Conservation (phyloP, 495 filamentous ascomycete species). For the Evernia prunastri region DNA sequence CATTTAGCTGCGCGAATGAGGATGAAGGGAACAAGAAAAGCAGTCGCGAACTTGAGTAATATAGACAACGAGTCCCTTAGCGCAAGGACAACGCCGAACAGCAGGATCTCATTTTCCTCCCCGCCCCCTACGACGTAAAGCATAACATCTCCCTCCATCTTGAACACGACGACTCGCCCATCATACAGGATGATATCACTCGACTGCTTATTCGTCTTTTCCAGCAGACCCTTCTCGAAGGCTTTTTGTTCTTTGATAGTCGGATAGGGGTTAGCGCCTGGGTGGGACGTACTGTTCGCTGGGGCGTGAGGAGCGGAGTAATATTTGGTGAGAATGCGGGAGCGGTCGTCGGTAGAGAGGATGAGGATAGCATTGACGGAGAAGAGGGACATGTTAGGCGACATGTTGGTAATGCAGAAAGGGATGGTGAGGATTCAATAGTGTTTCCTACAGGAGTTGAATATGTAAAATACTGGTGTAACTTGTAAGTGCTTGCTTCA, state of each 20-base stretch:
- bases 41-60: constrained; percentile 70
- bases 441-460: not conserved
- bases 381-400: constrained; percentile 72
- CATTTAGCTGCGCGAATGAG: constrained; percentile 8
- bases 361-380: constrained; percentile 89
- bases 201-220: constrained; percentile 93
- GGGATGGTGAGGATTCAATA: not conserved
- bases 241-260: constrained; percentile 86
- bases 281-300: constrained; percentile 46
- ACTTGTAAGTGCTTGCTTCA: not conserved
- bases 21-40: constrained; percentile 3
- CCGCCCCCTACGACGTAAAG: constrained; percentile 87
- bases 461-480: not conserved
- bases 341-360: constrained; percentile 79
- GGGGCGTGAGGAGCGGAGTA: constrained; percentile 80
- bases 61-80: constrained; percentile 84
- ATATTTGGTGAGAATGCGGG: constrained; percentile 92
- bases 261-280: constrained; percentile 73
- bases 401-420: constrained; percentile 32
- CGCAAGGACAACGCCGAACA: constrained; percentile 88
- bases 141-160: constrained; percentile 95
- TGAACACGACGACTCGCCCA: constrained; percentile 90
- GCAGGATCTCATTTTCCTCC: constrained; percentile 93
- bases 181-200: constrained; percentile 96
- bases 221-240: constrained; percentile 91